Evolutionary conservation across 2,329 filamentous ascomycete species (phyloP).

Genomic region (Pseudogymnoascus sp.): DNA sequence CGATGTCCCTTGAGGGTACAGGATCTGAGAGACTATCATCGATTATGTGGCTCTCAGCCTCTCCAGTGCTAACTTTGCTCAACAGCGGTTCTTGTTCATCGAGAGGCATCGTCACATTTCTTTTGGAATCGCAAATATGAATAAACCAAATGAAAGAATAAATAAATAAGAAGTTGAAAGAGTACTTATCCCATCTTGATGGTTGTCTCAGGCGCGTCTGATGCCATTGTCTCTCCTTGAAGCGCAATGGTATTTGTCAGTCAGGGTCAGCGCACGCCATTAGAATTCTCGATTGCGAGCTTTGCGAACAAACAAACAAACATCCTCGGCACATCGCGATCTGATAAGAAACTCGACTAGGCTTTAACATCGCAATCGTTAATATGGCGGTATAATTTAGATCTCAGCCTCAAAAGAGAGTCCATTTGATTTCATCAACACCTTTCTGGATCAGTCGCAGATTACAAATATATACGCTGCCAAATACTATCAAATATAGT

Average conservation of each 20-base stretch:
- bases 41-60: background rate
- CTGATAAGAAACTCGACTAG: background rate
- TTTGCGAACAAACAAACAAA: background rate
- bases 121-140: background rate
- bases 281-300: background rate
- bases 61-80: background rate
- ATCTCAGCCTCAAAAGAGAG: too few species aligned
- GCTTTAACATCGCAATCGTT: background rate
- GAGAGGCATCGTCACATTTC: background rate
- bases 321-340: background rate
- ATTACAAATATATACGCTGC: background rate
- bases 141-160: background rate
- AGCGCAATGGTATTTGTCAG: constrained; percentile 4
- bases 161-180: background rate
- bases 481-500: background rate
- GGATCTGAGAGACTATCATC: background rate
- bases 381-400: background rate
- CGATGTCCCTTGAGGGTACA: background rate
- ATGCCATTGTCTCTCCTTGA: background rate
- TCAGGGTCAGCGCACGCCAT: background rate
- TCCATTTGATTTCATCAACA: background rate
- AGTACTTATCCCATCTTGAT: background rate
- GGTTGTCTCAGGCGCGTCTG: background rate
- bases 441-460: background rate
- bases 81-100: constrained; percentile 1